A percentile compares a stretch with the other conserved stretches of the same genome.
Conservation (phyloP, 208 protist species). For the Trypanosomatidae sp. region DNA sequence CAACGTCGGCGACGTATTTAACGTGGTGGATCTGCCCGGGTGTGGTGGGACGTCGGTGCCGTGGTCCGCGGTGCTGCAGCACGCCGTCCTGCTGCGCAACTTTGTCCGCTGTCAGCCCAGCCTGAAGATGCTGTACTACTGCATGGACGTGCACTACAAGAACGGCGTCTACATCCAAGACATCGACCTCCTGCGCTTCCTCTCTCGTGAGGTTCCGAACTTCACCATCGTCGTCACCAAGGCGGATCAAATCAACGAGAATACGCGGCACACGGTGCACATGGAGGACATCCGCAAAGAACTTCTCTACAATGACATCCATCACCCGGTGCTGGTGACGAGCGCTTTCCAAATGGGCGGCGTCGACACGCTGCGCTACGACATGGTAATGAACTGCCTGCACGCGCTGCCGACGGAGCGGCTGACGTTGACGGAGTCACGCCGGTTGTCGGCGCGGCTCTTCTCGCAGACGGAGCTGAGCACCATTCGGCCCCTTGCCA, state of each 20-base stretch:
- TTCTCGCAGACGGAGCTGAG: slow-evolving; percentile 74
- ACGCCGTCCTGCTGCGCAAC: slow-evolving; percentile 84
- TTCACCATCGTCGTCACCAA: slow-evolving; percentile 93
- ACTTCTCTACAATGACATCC: slow-evolving; percentile 77
- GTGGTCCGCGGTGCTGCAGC: slow-evolving; percentile 79
- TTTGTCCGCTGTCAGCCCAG: slow-evolving; percentile 74
- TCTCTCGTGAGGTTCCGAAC: slow-evolving; percentile 81
- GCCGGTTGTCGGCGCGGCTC: slow-evolving; percentile 68
- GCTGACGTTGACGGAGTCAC: slow-evolving; percentile 78
- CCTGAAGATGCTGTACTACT: slow-evolving; percentile 92
- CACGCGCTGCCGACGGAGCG: slow-evolving; percentile 80
- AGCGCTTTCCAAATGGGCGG: slow-evolving; percentile 88
- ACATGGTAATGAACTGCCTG: slow-evolving; percentile 88
- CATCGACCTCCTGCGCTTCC: slow-evolving; percentile 84
- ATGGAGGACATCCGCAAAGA: slow-evolving; percentile 81
- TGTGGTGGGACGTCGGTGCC: slow-evolving; percentile 81
- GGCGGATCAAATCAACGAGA: slow-evolving; percentile 71
- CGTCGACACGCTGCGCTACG: slow-evolving; percentile 84
- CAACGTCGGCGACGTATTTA: slow-evolving; percentile 84
- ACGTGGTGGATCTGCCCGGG: slow-evolving; percentile 81
- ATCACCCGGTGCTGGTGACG: slow-evolving; percentile 82
- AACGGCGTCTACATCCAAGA: slow-evolving; percentile 86
- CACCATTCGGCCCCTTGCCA: slow-evolving; percentile 62
- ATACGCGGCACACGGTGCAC: slow-evolving; percentile 14
- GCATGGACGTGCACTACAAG: slow-evolving; percentile 88